Conservation (phyloP, 768 basidiomycete genomes). For the Tulasnella sp. region DNA sequence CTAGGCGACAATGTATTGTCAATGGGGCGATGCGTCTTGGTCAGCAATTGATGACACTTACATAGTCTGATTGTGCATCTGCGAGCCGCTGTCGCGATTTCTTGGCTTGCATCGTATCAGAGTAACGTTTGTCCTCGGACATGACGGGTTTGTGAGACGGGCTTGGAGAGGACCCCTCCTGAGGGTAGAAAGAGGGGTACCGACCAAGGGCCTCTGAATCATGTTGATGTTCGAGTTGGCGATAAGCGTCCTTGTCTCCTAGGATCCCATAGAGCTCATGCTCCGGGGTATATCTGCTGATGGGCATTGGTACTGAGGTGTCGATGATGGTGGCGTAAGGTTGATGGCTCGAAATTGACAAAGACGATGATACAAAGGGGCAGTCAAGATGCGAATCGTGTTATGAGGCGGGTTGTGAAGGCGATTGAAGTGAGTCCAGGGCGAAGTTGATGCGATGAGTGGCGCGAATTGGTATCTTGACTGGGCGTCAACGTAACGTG, state of each 20-base stretch:
- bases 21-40: not conserved
- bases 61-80: too few species aligned
- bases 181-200: constrained; percentile 10
- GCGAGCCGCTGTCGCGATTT: not conserved
- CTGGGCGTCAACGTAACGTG: too few species aligned
- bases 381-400: too few species aligned
- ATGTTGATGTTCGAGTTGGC: constrained; percentile 4
- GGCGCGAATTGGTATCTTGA: too few species aligned
- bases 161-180: not conserved
- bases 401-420: too few species aligned
- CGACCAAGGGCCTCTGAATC: constrained; percentile 5
- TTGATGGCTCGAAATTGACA: too few species aligned
- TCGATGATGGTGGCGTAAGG: too few species aligned
- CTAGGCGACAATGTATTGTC: not conserved
- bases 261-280: constrained; percentile 7
- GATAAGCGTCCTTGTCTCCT: not conserved
- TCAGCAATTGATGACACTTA: not conserved
- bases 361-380: too few species aligned
- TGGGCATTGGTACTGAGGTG: too few species aligned
- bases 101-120: not conserved
- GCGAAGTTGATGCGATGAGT: too few species aligned
- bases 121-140: not conserved
- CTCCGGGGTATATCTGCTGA: not conserved
- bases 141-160: not conserved
- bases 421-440: too few species aligned